Evolutionary conservation across 257 asterid species (phyloP), one percentile per base, ranked within the genome.

Genomic region (Nicotiana knightiana): DNA sequence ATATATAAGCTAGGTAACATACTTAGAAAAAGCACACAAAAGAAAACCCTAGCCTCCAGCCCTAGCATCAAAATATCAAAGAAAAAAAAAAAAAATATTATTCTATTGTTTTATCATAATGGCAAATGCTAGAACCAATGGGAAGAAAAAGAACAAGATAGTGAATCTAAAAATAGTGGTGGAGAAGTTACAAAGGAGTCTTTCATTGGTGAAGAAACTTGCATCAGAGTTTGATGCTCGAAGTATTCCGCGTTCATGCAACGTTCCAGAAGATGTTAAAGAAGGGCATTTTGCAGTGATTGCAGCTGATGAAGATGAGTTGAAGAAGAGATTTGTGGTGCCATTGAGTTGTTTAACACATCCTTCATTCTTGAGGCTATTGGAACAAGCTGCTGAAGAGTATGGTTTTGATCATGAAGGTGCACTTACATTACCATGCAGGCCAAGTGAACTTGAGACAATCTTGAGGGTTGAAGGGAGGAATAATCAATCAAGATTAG

Each of bases 111-210:
- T 43, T 6, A 43, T 21, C 78, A 73, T 32, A 59, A 81, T 81
- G 88, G 83, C 86, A 54, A 78, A 83, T 54, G 18, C 81, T 59
- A 84, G 43, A 68, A 78, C 76, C 17, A 86, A 83, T 61, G 86
- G 84, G n/a, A 86, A 78, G 87, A 93, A 76, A 43, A 89, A 26
- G 12, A 73, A 81, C 61, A 87, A 81, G 77, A 82, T 92, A 32
- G 85, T 85, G n/a, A 92, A 85, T 76, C 87, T 90, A 9, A 92
- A 88, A 83, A 82, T 84, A 64, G 93, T 87, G 2, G 88, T 86
- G 4, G 89, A 91, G 81, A 92, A 82, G 88, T 86, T 93, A 15
- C 97, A 89, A 66, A 89, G 84, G 82, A 89, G 92, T 13, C 88
- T 89, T 26, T 73, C 84, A 67, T 64, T 79, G 21, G 89, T 86